phyloP scores from a whole-genome alignment of 257 asterid genomes.

The Buddleja alternifolia region DNA sequence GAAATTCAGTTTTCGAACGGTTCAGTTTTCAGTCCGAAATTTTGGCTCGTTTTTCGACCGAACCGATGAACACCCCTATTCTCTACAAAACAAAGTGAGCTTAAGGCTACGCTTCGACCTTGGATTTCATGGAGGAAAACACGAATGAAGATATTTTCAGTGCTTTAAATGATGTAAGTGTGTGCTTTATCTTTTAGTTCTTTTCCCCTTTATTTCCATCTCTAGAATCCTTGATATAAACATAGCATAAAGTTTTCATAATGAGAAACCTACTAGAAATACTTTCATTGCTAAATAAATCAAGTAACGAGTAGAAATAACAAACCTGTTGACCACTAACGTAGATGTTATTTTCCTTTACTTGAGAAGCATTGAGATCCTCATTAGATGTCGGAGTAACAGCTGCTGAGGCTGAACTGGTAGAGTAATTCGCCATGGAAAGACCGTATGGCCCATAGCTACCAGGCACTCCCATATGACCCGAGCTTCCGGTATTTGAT shows the following conservation, averaged over 20 bases:
- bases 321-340: conserved; percentile 79
- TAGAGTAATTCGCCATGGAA: conserved; percentile 58
- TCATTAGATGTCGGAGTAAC: conserved; percentile 72
- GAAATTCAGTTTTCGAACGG: no score
- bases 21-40: no score
- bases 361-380: conserved; percentile 65
- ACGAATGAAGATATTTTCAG: no score
- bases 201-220: no score
- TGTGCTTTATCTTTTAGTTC: no score
- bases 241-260: background rate
- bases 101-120: no score
- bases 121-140: no score
- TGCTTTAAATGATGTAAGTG: no score
- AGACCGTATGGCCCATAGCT: conserved; percentile 77
- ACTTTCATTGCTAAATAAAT: conserved; percentile 9
- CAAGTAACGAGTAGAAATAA: conserved; percentile 9
- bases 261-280: conserved; percentile 1
- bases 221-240: no score
- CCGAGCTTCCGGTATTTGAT: conserved; percentile 63
- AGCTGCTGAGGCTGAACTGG: conserved; percentile 58
- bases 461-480: conserved; percentile 70
- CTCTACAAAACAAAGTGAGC: conserved; percentile 2
- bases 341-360: conserved; percentile 69
- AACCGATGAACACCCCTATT: background rate
- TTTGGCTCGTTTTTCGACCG: no score